These are phyloP conservation scores for Tympanopsis confertula DNA, from an alignment of 2,329 filamentous ascomycete genomes.

Conservation along the genomic window DNA sequence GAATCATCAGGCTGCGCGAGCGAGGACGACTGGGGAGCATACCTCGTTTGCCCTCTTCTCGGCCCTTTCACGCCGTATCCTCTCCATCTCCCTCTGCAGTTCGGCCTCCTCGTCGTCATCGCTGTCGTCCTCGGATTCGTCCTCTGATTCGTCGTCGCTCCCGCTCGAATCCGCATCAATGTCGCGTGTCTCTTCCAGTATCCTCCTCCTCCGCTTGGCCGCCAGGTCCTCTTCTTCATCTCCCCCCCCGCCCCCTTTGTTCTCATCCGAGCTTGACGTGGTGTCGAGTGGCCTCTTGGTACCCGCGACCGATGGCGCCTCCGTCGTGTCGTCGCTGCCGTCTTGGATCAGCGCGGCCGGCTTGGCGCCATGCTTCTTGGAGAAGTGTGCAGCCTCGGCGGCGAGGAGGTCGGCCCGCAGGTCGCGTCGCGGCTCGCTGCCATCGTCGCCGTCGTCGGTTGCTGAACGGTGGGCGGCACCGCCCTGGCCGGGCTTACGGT, in stretches of 20 bases:
- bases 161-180: conserved; percentile 77
- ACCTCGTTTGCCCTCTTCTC: conserved; percentile 69
- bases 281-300: conserved; percentile 56
- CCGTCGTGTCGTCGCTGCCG: conserved; percentile 14
- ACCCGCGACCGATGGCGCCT: conserved; percentile 21
- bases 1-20: too few species aligned
- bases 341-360: conserved; percentile 7
- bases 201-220: conserved; percentile 70
- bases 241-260: conserved; percentile 49
- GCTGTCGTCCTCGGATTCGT: background rate
- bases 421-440: conserved; percentile 58
- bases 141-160: background rate
- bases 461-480: conserved; percentile 61
- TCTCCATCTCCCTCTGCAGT: conserved; percentile 82
- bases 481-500: conserved; percentile 78
- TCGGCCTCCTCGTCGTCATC: conserved; percentile 47
- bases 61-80: conserved; percentile 77
- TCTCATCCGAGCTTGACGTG: conserved; percentile 25
- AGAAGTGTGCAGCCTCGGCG: conserved; percentile 77
- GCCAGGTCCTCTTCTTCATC: conserved; percentile 56
- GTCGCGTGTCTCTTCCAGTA: conserved; percentile 81
- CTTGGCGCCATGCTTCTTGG: conserved; percentile 64
- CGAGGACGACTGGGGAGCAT: conserved; percentile 4
- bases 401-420: conserved; percentile 80
- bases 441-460: conserved; percentile 65